Evolutionary conservation across 2,329 filamentous ascomycete species (phyloP).

Genomic region (Aspergillus sojae): DNA sequence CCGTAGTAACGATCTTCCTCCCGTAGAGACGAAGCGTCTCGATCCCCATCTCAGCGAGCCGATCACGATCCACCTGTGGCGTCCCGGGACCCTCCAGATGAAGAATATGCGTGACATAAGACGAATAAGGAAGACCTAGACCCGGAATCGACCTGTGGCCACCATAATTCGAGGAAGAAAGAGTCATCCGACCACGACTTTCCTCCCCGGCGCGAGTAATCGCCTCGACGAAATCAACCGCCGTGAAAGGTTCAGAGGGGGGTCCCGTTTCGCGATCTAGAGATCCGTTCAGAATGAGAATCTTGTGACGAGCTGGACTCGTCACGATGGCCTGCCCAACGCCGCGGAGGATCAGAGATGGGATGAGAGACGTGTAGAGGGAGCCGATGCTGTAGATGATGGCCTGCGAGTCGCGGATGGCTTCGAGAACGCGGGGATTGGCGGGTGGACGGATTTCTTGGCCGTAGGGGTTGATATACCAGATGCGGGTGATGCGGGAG

Average conservation of each 20-base stretch:
- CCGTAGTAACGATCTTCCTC: conserved; percentile 50
- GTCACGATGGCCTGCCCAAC: conserved; percentile 67
- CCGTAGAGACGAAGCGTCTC: conserved; percentile 78
- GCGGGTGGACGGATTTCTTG: conserved; percentile 86
- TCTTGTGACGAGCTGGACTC: conserved; percentile 64
- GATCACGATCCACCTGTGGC: conserved; percentile 69
- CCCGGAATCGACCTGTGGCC: conserved; percentile 11
- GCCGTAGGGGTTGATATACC: conserved; percentile 99
- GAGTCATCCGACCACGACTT: conserved; percentile 55
- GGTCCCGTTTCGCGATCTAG: conserved; percentile 87
- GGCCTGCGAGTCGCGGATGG: conserved; percentile 65
- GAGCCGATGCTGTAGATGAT: conserved; percentile 94
- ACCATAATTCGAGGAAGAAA: conserved; percentile 11
- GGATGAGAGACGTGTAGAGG: conserved; percentile 85
- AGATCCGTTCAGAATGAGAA: conserved; percentile 81
- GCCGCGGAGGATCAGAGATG: conserved; percentile 75
- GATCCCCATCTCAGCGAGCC: conserved; percentile 69
- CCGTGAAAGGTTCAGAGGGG: conserved; percentile 64
- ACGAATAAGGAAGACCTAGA: conserved; percentile 54
- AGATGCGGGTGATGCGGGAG: conserved; percentile 76
- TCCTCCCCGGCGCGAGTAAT: conserved; percentile 74
- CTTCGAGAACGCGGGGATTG: conserved; percentile 76
- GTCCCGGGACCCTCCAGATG: conserved; percentile 73
- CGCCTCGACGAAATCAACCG: conserved; percentile 78
- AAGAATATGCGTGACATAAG: conserved; percentile 82